Conservation (phyloP, 176 grass and related monocot species). For the Eremochloa ophiuroides region DNA sequence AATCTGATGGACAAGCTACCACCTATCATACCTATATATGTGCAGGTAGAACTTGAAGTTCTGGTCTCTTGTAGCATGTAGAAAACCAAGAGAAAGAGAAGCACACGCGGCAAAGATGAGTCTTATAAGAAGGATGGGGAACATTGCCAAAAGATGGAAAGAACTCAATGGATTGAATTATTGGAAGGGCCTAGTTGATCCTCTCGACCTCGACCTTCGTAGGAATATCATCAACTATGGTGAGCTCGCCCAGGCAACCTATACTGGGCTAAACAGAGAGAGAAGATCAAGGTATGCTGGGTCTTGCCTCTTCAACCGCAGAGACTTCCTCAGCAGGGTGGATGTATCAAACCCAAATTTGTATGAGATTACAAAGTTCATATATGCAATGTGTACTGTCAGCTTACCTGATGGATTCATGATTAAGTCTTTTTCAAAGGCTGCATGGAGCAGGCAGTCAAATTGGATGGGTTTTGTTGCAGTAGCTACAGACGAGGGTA, state of each 20-base stretch:
- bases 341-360: conserved; percentile 50
- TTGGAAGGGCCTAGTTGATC: conserved; percentile 73
- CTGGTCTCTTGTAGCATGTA: neutral
- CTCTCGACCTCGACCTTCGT: conserved; percentile 66
- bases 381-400: conserved; percentile 82
- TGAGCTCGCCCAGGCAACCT: conserved; percentile 64
- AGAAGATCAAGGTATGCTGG: conserved; percentile 72
- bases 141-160: conserved; percentile 65
- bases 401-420: conserved; percentile 77
- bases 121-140: conserved; percentile 40
- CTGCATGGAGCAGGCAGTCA: conserved; percentile 75
- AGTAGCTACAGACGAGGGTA: conserved; percentile 82
- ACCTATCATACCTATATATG: conserved; percentile 19
- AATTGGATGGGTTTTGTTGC: conserved; percentile 93
- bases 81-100: conserved; percentile 23
- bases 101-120: conserved; percentile 6
- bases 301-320: conserved; percentile 54
- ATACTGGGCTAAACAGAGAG: conserved; percentile 70
- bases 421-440: conserved; percentile 44
- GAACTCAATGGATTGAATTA: conserved; percentile 60
- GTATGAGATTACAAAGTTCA: conserved; percentile 74
- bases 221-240: conserved; percentile 76
- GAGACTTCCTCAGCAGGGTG: conserved; percentile 53
- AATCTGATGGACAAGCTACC: conserved; percentile 16
- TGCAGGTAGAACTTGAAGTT: conserved; percentile 7